These are phyloP conservation scores for Hygrocybe punicea DNA, from an alignment of 768 basidiomycete genomes.

Conservation along the genomic window DNA sequence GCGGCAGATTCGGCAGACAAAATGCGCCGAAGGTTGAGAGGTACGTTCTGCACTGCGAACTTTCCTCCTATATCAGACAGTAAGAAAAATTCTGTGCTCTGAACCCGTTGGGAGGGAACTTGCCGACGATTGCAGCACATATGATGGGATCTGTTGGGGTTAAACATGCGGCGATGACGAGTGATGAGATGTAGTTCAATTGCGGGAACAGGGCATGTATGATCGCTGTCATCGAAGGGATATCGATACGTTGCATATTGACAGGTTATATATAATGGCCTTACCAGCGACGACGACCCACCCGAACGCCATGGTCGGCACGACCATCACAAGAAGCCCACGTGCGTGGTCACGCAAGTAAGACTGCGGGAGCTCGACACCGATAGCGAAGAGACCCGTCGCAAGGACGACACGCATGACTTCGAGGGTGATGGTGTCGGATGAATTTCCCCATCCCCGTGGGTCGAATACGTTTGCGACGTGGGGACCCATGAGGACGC, in stretches of 20 bases:
- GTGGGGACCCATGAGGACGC: constrained; percentile 67
- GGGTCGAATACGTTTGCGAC: constrained; percentile 72
- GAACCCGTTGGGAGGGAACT: constrained; percentile 13
- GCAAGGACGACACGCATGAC: constrained; percentile 86
- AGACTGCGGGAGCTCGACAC: constrained; percentile 83
- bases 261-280: constrained; percentile 16
- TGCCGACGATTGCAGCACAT: constrained; percentile 76
- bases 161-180: constrained; percentile 85
- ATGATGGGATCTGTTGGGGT: constrained; percentile 96
- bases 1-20: constrained; percentile 88
- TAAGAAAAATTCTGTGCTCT: not conserved
- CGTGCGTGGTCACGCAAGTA: constrained; percentile 81
- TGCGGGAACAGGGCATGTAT: constrained; percentile 70
- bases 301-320: constrained; percentile 82
- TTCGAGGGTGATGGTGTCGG: constrained; percentile 73
- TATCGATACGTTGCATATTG: not conserved
- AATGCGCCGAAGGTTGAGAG: constrained; percentile 70
- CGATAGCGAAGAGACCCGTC: constrained; percentile 90
- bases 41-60: constrained; percentile 68
- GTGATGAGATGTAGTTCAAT: constrained; percentile 66
- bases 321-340: constrained; percentile 64
- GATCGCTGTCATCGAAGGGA: constrained; percentile 42
- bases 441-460: constrained; percentile 57
- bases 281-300: constrained; percentile 74
- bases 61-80: constrained; percentile 60